Evolutionary conservation across 2,329 filamentous ascomycete species (phyloP).

Genomic region (Lachnellula subtilissima): DNA sequence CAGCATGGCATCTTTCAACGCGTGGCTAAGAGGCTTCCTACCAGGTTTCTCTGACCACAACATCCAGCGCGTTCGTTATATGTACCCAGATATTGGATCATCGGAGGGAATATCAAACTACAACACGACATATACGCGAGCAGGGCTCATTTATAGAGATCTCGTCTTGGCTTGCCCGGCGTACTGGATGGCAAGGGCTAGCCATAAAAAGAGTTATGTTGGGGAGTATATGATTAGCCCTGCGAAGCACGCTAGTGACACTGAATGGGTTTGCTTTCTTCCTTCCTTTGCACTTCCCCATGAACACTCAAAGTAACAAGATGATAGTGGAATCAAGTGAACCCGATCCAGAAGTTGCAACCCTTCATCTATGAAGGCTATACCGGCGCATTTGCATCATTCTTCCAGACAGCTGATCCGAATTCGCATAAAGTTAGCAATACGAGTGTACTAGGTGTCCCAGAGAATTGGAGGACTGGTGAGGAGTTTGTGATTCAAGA

Average conservation of each 20-base stretch:
- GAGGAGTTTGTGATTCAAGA: slow-evolving; percentile 47
- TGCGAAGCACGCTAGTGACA: slow-evolving; percentile 55
- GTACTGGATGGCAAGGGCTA: slow-evolving; percentile 49
- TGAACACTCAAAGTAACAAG: background rate
- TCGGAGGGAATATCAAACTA: slow-evolving; percentile 42
- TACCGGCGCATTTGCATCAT: slow-evolving; percentile 54
- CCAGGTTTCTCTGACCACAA: slow-evolving; percentile 41
- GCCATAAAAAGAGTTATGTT: slow-evolving; percentile 44
- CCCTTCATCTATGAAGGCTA: slow-evolving; percentile 52
- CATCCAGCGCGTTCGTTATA: slow-evolving; percentile 34
- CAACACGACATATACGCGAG: slow-evolving; percentile 46
- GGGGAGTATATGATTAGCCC: slow-evolving; percentile 57
- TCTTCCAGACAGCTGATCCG: slow-evolving; percentile 55
- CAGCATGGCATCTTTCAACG: slow-evolving; percentile 43
- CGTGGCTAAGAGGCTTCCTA: slow-evolving; percentile 51
- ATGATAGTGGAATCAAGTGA: slow-evolving; percentile 51
- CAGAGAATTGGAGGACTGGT: slow-evolving; percentile 30
- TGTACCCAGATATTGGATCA: slow-evolving; percentile 45
- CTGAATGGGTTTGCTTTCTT: slow-evolving; percentile 43
- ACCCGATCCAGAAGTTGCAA: slow-evolving; percentile 47
- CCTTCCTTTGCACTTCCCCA: background rate
- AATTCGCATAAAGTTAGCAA: slow-evolving; percentile 52
- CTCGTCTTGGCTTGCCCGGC: slow-evolving; percentile 55
- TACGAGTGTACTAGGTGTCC: slow-evolving; percentile 39
- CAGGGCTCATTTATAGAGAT: slow-evolving; percentile 55